Evolutionary conservation across 2,329 filamentous ascomycete species (phyloP).

Genomic region (Colletotrichum sp.): DNA sequence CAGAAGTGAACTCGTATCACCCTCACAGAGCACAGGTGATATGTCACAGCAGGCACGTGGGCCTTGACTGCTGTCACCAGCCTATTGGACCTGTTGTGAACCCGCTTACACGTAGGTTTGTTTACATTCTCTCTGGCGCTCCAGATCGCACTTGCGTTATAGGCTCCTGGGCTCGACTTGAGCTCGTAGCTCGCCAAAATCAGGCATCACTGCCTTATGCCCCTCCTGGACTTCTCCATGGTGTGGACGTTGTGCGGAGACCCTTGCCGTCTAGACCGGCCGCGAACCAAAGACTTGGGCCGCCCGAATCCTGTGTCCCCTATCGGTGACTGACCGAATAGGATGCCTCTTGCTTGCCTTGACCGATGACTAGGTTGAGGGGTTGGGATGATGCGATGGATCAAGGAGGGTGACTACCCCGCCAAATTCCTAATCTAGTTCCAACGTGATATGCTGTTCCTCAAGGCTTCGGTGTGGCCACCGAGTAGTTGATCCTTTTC

Average conservation of each 20-base stretch:
- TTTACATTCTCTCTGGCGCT: neutral
- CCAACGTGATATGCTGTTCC: neutral
- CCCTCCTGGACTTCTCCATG: neutral
- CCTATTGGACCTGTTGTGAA: neutral
- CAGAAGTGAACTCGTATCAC: neutral
- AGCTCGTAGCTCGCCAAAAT: neutral
- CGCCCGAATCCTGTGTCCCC: neutral
- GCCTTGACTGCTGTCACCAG: neutral
- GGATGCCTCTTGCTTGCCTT: neutral
- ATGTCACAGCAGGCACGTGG: neutral
- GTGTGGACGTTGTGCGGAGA: neutral
- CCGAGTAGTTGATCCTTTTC: neutral
- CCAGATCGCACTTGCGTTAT: slow-evolving; percentile 1
- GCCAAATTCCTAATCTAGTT: neutral
- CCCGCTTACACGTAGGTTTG: neutral
- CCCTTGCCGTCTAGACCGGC: neutral
- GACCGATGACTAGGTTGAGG: slow-evolving; percentile 2
- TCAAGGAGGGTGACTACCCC: neutral
- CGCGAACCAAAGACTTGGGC: neutral
- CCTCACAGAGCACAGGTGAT: neutral
- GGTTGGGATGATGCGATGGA: neutral
- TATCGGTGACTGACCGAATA: neutral
- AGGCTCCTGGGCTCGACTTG: neutral
- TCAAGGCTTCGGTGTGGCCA: neutral
- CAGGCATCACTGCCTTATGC: neutral